phyloP scores from a whole-genome alignment of 129 eudicot species.

The Tanacetum coccineum region DNA sequence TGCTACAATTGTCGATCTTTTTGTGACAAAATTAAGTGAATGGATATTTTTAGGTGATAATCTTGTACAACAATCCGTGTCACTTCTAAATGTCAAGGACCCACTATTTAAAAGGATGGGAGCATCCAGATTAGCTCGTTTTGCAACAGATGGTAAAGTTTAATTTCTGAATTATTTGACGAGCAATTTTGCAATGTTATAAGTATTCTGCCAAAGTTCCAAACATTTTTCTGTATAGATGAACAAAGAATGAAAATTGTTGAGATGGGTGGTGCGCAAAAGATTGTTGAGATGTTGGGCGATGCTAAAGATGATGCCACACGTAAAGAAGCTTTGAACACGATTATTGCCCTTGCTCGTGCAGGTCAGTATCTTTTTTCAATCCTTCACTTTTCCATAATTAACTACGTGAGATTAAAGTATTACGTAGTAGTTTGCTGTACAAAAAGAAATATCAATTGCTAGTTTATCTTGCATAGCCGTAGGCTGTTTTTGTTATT shows the following conservation, averaged over 20 bases:
- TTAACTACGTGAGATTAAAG: neutral
- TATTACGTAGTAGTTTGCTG: neutral
- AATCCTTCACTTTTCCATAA: neutral
- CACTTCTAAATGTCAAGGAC: slow-evolving; percentile 85
- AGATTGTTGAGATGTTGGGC: slow-evolving; percentile 73
- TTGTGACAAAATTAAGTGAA: slow-evolving; percentile 1
- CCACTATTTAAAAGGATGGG: slow-evolving; percentile 93
- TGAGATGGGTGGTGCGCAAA: slow-evolving; percentile 79
- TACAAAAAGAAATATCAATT: neutral
- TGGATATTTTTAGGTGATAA: slow-evolving; percentile 57
- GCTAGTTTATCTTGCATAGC: neutral
- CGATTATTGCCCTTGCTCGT: slow-evolving; percentile 76
- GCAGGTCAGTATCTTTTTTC: slow-evolving; percentile 57
- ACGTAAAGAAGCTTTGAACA: slow-evolving; percentile 83
- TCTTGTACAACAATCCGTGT: slow-evolving; percentile 77
- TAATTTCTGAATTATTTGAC: neutral
- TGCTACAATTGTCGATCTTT: neutral
- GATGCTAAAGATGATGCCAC: slow-evolving; percentile 83
- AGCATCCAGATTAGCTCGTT: slow-evolving; percentile 86
- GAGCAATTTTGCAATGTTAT: slow-evolving; percentile 2
- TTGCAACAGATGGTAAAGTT: slow-evolving; percentile 38
- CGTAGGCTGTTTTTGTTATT: neutral
- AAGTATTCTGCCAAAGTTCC: too few relatives aligned
- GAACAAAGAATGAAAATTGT: slow-evolving; percentile 83
- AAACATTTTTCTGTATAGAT: slow-evolving; percentile 34